phyloP scores from a whole-genome alignment of 1,284 basidiomycete genomes.

The Cutaneotrichosporon sp. region DNA sequence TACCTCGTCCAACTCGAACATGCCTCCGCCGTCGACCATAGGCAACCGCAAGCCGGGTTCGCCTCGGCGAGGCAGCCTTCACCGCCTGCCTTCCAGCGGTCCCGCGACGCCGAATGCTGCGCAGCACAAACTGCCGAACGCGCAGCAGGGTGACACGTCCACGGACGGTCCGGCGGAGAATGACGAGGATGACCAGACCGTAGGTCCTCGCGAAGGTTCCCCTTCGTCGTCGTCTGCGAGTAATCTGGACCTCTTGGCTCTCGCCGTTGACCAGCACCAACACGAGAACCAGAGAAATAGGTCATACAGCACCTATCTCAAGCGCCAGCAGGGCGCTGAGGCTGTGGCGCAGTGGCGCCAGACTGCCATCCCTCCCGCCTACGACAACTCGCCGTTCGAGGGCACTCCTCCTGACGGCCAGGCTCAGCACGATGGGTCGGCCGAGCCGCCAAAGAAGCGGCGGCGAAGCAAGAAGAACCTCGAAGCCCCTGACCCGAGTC shows the following conservation, averaged over 20 bases:
- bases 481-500: conserved; percentile 16
- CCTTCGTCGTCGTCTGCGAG: conserved; percentile 45
- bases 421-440: not conserved
- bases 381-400: conserved; percentile 22
- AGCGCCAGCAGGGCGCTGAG: conserved; percentile 48
- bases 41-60: conserved; percentile 18
- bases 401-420: conserved; percentile 25
- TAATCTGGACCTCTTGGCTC: conserved; percentile 43
- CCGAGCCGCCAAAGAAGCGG: conserved; percentile 39
- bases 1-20: conserved; percentile 19
- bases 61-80: conserved; percentile 13
- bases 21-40: conserved; percentile 40
- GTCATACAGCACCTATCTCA: conserved; percentile 30
- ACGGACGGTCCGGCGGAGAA: conserved; percentile 33
- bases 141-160: conserved; percentile 16
- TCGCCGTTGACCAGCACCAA: conserved; percentile 36
- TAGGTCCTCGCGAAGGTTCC: conserved; percentile 41
- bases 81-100: not conserved
- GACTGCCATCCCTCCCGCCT: conserved; percentile 37
- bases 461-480: conserved; percentile 38
- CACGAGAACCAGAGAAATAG: conserved; percentile 17
- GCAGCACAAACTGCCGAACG: not conserved
- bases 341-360: conserved; percentile 50
- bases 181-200: conserved; percentile 47
- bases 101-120: conserved; percentile 7